Evolutionary conservation across 495 filamentous ascomycete species (phyloP).

Genomic region (Aspergillus sclerotiicarbonarius): DNA sequence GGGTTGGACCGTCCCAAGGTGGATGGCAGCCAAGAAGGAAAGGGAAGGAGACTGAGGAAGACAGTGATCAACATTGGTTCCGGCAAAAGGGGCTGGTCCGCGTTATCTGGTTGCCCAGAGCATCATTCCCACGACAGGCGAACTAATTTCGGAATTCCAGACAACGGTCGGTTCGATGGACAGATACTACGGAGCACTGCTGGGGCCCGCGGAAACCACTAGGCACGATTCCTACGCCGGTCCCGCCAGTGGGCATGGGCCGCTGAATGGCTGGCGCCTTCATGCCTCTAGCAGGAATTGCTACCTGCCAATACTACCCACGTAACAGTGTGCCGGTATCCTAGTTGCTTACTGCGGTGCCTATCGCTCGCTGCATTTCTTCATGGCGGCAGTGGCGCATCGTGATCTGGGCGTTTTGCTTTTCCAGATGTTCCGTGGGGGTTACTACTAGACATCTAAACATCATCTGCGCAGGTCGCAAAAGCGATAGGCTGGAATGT

Average conservation of each 20-base stretch:
- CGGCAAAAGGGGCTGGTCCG: not conserved
- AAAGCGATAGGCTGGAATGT: too few species aligned
- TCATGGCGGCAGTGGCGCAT: not conserved
- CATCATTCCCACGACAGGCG: not conserved
- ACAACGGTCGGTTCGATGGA: not conserved
- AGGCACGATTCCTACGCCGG: not conserved
- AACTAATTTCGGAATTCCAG: not conserved
- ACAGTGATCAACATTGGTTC: too few species aligned
- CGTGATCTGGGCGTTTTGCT: not conserved
- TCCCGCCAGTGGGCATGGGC: not conserved
- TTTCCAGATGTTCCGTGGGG: too few species aligned
- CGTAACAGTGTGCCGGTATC: not conserved
- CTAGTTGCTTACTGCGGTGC: not conserved
- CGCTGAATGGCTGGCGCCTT: conserved; percentile 1
- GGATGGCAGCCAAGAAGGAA: conserved; percentile 9
- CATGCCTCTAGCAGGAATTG: too few species aligned
- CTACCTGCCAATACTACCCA: too few species aligned
- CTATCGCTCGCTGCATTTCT: not conserved
- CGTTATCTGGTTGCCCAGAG: not conserved
- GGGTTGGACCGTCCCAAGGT: conserved; percentile 6
- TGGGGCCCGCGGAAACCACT: not conserved
- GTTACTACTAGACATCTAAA: too few species aligned
- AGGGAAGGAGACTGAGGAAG: not conserved
- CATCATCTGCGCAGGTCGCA: too few species aligned
- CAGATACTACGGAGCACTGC: not conserved